Evolutionary conservation across 2,329 filamentous ascomycete genomes (phyloP), one percentile per base, ranked within the genome.

Genomic region (Verticillium klebahnii): DNA sequence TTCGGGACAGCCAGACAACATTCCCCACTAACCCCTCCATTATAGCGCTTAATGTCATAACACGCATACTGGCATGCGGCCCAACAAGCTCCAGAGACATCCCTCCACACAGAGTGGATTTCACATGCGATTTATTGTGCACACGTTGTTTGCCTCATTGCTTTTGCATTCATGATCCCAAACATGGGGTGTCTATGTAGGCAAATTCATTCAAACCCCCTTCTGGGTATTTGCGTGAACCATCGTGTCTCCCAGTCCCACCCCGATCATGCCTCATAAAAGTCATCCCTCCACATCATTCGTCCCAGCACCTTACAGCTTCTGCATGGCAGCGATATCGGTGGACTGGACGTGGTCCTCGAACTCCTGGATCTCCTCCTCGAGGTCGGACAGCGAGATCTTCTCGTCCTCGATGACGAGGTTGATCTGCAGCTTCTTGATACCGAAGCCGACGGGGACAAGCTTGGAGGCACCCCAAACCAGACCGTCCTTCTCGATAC

Each of bases 401-500:
- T 97, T 97, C 69, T 98, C 94, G 77, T 99, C 95, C 85, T 98
- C 95, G 68, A 98, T 83, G 71, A 98, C 93, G 70, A 98, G 81
- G 89, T 92, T 98, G 85, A 99, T 96, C 87, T 98, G 94, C 67
- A 99, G 89, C 88, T 98, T 98, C 86, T 91, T 95, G 85, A 99
- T 96, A 85, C 95, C 95, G 85, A 92, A 99, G 74, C 93, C 94
- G 72, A 99, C 89, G 69, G 93, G 78, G 59, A 96, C 89, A 68
- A 97, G 84, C 85, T 95, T 91, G 78, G 91, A 93, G 68, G 84
- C 88, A 88, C 94, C 94, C 95, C 95, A 99, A 67, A 96, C 89
- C 66, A 99, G 91, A 82, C 95, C 95, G 58, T 98, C 94, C 85
- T 90, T 88, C 80, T 94, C 87, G 70, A 98, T 94, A 69, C 82